Conservation (phyloP, 2,329 filamentous ascomycete genomes). For the Sordariomycetes sp. region DNA sequence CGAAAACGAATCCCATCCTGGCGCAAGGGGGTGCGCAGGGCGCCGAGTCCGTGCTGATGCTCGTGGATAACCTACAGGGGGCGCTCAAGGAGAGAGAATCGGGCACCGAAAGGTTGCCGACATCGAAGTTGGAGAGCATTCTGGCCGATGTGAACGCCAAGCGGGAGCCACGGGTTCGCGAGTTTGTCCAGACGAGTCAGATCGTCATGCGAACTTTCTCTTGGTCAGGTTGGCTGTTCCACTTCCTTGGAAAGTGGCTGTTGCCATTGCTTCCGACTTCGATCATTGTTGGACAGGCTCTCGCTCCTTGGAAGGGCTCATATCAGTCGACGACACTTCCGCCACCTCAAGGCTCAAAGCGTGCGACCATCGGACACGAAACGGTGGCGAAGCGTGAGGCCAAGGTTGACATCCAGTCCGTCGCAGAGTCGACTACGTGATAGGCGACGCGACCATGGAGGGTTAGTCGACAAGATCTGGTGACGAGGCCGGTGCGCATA, state of each 20-base stretch:
- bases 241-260: background rate
- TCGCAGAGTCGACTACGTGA: conserved; percentile 5
- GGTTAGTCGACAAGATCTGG: too few relatives aligned
- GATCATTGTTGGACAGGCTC: conserved; percentile 1
- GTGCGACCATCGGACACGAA: background rate
- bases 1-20: conserved; percentile 1
- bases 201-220: background rate
- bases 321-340: background rate
- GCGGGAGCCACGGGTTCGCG: background rate
- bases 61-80: background rate
- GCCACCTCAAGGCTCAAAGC: too few relatives aligned
- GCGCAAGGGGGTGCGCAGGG: conserved; percentile 1
- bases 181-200: background rate
- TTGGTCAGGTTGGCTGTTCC: background rate
- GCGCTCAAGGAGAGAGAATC: too few relatives aligned
- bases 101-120: background rate
- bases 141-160: background rate
- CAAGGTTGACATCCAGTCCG: too few relatives aligned
- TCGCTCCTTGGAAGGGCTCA: conserved; percentile 1
- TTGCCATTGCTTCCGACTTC: background rate
- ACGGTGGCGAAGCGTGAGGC: background rate
- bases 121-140: background rate
- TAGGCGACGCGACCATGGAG: too few relatives aligned
- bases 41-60: conserved; percentile 1
- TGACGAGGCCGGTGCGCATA: too few relatives aligned